Percentiles rank a stretch among this genome's conserved stretches.
These are phyloP conservation scores for Aspergillus cristatus DNA, from an alignment of 495 filamentous ascomycete genomes.

Conservation along the genomic window DNA sequence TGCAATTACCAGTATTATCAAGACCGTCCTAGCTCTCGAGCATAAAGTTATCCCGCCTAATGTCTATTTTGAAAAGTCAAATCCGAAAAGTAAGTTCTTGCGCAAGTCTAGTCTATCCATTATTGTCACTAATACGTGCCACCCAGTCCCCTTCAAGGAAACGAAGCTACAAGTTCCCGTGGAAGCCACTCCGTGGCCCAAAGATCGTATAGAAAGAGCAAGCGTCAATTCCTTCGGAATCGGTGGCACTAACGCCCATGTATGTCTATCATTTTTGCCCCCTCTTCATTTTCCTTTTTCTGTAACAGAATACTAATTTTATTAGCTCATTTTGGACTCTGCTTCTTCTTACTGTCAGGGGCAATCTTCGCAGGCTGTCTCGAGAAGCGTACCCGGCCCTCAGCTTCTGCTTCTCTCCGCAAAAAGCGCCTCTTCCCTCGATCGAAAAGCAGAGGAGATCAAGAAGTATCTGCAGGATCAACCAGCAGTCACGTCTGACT, in stretches of 20 bases:
- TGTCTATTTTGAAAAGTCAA: constrained; percentile 7
- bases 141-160: background rate
- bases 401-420: constrained; percentile 1
- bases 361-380: no score
- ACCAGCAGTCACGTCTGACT: no score
- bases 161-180: constrained; percentile 1
- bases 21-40: constrained; percentile 41
- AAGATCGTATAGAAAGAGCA: constrained; percentile 8
- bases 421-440: background rate
- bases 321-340: background rate
- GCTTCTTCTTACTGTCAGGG: no score
- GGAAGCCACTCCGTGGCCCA: constrained; percentile 8
- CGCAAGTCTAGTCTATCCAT: background rate
- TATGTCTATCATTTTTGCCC: no score
- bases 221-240: constrained; percentile 8
- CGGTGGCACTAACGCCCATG: constrained; percentile 9
- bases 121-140: background rate
- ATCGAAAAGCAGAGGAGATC: no score
- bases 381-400: no score
- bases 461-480: no score
- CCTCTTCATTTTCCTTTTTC: no score
- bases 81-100: constrained; percentile 11
- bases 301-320: no score
- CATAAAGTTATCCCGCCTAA: constrained; percentile 42
- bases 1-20: constrained; percentile 47